These are phyloP conservation scores for Eucalyptus pumila DNA, from an alignment of 345 rosid genomes.

Conservation along the genomic window DNA sequence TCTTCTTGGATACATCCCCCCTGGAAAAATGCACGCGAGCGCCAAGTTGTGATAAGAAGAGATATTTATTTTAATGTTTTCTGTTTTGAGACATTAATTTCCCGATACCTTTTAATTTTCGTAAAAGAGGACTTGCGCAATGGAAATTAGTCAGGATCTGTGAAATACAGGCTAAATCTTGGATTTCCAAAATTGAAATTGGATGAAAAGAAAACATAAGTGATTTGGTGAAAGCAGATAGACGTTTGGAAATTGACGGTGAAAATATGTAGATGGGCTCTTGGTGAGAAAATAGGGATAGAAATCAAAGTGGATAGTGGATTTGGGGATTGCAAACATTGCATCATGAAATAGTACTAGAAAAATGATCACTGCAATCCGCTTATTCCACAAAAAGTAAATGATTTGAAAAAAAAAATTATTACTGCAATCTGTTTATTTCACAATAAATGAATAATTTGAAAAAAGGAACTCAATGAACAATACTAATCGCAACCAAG, in stretches of 20 bases:
- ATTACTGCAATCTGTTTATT: too few species aligned
- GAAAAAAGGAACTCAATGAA: too few species aligned
- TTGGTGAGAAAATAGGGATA: not conserved
- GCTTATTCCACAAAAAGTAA: too few species aligned
- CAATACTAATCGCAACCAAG: too few species aligned
- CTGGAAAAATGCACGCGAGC: not conserved
- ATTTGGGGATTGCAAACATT: not conserved
- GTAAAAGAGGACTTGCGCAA: not conserved
- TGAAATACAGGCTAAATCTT: not conserved
- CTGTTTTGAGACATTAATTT: not conserved
- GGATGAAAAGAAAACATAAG: not conserved
- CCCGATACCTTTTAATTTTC: not conserved
- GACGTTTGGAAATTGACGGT: not conserved
- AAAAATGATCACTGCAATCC: rapidly evolving
- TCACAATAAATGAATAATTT: too few species aligned
- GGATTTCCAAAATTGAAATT: not conserved
- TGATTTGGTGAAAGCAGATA: not conserved
- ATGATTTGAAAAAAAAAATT: too few species aligned
- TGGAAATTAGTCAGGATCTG: not conserved
- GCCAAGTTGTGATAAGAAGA: not conserved
- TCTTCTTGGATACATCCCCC: not conserved
- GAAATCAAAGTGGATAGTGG: too few species aligned
- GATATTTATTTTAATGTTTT: not conserved
- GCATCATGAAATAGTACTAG: not conserved
- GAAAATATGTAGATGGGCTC: too few species aligned